Conservation (phyloP, 345 rosid species). For the Rhodomyrtus tomentosa region DNA sequence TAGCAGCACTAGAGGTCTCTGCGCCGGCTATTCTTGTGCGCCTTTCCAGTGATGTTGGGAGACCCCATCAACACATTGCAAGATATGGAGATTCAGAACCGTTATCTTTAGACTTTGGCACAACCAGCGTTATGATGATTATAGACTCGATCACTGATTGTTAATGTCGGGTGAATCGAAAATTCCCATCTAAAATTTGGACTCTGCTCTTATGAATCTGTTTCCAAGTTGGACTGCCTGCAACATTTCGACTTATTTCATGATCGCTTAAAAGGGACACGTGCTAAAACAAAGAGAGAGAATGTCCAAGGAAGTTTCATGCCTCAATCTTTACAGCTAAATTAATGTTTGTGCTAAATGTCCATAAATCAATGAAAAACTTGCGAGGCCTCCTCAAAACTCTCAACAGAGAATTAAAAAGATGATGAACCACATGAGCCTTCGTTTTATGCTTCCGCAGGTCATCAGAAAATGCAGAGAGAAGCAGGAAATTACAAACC, state of each 20-base stretch:
- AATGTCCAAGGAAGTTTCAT: neutral
- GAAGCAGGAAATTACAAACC: neutral
- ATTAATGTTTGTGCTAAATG: neutral
- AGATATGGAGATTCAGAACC: neutral
- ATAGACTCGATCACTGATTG: neutral
- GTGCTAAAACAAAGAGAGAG: neutral
- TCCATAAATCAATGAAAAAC: neutral
- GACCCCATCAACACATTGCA: neutral
- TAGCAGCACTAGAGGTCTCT: conserved; percentile 27
- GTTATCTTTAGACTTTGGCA: neutral
- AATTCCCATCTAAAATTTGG: neutral
- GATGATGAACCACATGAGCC: neutral
- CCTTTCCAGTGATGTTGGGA: conserved; percentile 15
- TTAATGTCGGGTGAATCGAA: neutral
- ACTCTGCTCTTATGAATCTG: neutral
- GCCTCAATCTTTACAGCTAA: neutral
- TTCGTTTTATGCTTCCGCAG: neutral
- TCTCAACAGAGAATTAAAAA: neutral
- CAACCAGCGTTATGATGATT: neutral
- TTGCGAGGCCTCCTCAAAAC: neutral
- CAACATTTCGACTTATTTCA: neutral
- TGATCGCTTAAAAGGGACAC: neutral
- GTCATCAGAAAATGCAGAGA: neutral
- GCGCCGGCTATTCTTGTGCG: conserved; percentile 24
- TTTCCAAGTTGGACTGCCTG: neutral